Conservation (phyloP, 2,329 filamentous ascomycete species). For the Trichoderma polysporum region DNA sequence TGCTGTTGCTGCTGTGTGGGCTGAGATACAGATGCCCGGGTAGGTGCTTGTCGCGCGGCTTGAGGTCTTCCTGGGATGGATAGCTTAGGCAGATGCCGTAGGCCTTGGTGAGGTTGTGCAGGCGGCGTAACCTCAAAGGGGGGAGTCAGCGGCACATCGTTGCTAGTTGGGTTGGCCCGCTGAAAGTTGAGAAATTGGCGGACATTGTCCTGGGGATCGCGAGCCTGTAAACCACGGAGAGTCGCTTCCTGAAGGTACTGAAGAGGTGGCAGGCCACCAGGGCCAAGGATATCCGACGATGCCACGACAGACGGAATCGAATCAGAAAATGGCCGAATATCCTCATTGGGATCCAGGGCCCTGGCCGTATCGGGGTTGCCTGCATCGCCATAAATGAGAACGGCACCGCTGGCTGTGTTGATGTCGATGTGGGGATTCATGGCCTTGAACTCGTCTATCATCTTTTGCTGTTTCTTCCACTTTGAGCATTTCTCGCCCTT, state of each 20-base stretch:
- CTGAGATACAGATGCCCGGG: slow-evolving; percentile 32
- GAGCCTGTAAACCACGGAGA: slow-evolving; percentile 66
- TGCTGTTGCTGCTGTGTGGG: slow-evolving; percentile 29
- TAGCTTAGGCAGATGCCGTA: slow-evolving; percentile 61
- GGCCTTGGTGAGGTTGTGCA: slow-evolving; percentile 51
- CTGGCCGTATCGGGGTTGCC: slow-evolving; percentile 69
- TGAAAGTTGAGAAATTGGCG: slow-evolving; percentile 89
- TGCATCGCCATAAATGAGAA: slow-evolving; percentile 76
- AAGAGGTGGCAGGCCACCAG: slow-evolving; percentile 61
- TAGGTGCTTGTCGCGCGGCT: slow-evolving; percentile 29
- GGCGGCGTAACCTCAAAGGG: slow-evolving; percentile 64
- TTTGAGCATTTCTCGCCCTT: slow-evolving; percentile 86
- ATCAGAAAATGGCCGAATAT: slow-evolving; percentile 68
- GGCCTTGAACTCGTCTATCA: slow-evolving; percentile 71
- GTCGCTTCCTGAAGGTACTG: slow-evolving; percentile 71
- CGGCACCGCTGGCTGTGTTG: slow-evolving; percentile 55
- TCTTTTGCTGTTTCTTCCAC: slow-evolving; percentile 75
- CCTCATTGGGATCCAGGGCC: slow-evolving; percentile 55
- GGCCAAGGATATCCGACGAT: slow-evolving; percentile 85
- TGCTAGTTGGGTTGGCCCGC: slow-evolving; percentile 48
- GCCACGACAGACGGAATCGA: slow-evolving; percentile 80
- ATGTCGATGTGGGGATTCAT: slow-evolving; percentile 67
- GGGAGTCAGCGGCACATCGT: slow-evolving; percentile 66
- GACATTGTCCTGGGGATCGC: slow-evolving; percentile 90
- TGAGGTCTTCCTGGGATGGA: slow-evolving; percentile 51